Base-by-base conservation (phyloP, 2,329 filamentous ascomycete species). In the Chrysoporthe cubensis region DNA sequence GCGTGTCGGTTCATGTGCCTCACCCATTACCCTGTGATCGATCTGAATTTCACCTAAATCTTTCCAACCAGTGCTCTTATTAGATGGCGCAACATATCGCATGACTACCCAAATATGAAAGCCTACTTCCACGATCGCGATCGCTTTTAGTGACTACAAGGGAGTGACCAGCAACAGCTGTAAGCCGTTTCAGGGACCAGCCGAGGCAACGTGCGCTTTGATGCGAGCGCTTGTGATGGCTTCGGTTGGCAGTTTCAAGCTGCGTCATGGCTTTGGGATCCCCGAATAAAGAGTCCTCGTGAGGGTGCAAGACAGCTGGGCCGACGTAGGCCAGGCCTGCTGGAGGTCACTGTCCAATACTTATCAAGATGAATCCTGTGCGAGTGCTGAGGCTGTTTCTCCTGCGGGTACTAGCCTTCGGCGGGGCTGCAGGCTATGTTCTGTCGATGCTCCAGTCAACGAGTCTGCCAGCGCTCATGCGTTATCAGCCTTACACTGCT, bases 141-240 rank as follows among this genome's bases (percentile, higher is more conserved):
- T 9, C 9, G 37, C 5, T 6, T 40, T 40, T 40, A 5, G 37
- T 9, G 37, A 40, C 37, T 40, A 4, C 52, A 7, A 64, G 65
- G 65, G 65, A 56, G 11, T 40, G 46, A 26, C 26, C 44, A 34
- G 11, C 7, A 34, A 8, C 42, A 21, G 18, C 43, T 44, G 56
- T 66, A 59, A 58, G 59, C 59, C 57, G 60, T 67, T 67, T 67
- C 65, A 64, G 43, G 43, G 9, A n/a, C 62, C 59, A 42, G 54
- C 60, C 65, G 65, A 67, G 65, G 65, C 65, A 65, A 65, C 44
- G 52, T 21, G 16, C 50, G 21, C 42, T 37, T 42, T 43, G 40
- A 58, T 42, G 42, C 21, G 16, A 40, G 9, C 11, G 52, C 65
- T 43, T 67, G 52, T 67, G 65, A 67, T 64, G 60, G 54, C 44